Percentiles rank a stretch among this genome's conserved stretches.
phyloP scores from a whole-genome alignment of 768 basidiomycete species.

The Roridomyces roridus region DNA sequence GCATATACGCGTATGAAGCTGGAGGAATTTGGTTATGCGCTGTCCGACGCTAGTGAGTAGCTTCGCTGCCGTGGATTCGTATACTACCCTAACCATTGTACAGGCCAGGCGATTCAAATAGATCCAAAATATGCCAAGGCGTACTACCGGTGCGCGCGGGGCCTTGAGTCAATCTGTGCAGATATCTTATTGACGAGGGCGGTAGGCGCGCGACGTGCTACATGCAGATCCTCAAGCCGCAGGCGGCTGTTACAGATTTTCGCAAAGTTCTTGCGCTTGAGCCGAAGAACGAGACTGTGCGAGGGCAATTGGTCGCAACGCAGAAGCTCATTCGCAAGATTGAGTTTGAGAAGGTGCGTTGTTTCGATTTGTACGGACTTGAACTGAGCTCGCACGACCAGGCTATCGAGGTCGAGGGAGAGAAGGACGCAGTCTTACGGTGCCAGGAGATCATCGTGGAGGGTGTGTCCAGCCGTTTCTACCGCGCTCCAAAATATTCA shows the following conservation, averaged over 20 bases:
- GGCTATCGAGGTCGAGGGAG: conserved; percentile 94
- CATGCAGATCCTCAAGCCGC: conserved; percentile 88
- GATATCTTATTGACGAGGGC: neutral
- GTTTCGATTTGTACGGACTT: no score
- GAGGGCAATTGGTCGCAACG: conserved; percentile 82
- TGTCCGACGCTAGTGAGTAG: conserved; percentile 82
- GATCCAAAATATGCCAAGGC: conserved; percentile 93
- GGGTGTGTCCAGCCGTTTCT: conserved; percentile 49
- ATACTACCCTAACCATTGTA: conserved; percentile 11
- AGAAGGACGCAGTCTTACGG: conserved; percentile 76
- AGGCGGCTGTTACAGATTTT: conserved; percentile 86
- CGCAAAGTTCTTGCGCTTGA: conserved; percentile 84
- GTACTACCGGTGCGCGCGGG: conserved; percentile 69
- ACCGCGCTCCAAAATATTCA: no score
- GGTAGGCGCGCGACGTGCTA: conserved; percentile 86
- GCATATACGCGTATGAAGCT: conserved; percentile 92
- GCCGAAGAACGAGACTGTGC: conserved; percentile 83
- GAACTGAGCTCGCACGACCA: conserved; percentile 36
- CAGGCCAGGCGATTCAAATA: conserved; percentile 85
- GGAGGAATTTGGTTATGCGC: conserved; percentile 92
- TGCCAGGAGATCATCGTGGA: conserved; percentile 82
- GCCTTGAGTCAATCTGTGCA: neutral
- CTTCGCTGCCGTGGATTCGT: neutral
- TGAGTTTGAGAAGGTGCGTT: conserved; percentile 88
- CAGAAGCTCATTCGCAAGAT: conserved; percentile 90